These are phyloP conservation scores for Entomortierella lignicola DNA, from an alignment of 192 early-diverging fungal genomes.

Conservation along the genomic window DNA sequence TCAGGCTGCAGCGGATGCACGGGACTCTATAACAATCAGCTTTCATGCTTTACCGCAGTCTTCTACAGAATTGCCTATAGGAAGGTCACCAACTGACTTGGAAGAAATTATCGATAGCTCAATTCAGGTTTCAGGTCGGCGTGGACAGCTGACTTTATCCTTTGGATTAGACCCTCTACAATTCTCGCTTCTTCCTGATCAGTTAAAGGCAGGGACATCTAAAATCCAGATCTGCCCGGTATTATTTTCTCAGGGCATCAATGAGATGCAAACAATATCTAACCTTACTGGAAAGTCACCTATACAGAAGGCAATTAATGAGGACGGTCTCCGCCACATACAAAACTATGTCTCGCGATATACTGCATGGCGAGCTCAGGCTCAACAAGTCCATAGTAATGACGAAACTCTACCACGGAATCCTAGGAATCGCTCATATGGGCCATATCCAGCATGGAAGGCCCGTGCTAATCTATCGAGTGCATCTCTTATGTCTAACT, in stretches of 20 bases:
- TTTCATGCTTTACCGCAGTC: conserved; percentile 29
- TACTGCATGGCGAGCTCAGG: conserved; percentile 26
- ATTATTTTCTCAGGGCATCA: conserved; percentile 46
- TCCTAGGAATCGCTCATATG: conserved; percentile 7
- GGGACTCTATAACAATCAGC: conserved; percentile 21
- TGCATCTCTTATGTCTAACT: conserved; percentile 25
- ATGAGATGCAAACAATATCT: conserved; percentile 51
- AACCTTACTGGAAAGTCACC: conserved; percentile 40
- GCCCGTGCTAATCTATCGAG: conserved; percentile 14
- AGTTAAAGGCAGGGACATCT: conserved; percentile 17
- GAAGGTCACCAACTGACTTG: not conserved
- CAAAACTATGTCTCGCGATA: conserved; percentile 35
- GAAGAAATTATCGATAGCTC: conserved; percentile 17
- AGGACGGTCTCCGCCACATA: conserved; percentile 41
- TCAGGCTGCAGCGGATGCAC: conserved; percentile 35
- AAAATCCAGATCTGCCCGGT: conserved; percentile 36
- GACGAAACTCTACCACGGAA: not conserved
- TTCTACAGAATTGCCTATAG: not conserved
- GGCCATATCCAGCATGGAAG: conserved; percentile 4
- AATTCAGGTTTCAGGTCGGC: conserved; percentile 32
- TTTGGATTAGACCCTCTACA: conserved; percentile 41
- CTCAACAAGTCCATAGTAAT: not conserved
- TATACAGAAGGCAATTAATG: conserved; percentile 34
- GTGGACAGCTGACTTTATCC: conserved; percentile 25
- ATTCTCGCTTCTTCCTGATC: conserved; percentile 38